phyloP scores from a whole-genome alignment of 2,329 filamentous ascomycete genomes.

The Alternaria postmessia region DNA sequence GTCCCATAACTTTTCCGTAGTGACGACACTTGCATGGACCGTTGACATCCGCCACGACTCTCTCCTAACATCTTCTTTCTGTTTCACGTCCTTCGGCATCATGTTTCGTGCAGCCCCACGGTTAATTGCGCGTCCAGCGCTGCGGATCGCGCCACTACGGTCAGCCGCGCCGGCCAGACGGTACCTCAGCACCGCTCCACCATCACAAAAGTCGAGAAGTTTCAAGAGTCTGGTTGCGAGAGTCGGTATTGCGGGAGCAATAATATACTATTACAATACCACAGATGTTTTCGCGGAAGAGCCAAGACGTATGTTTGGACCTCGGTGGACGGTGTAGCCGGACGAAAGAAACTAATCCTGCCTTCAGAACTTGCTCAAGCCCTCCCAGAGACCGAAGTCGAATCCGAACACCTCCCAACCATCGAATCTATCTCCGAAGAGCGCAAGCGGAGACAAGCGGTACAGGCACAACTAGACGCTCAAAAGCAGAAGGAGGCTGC shows the following conservation, averaged over 20 bases:
- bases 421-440: constrained; percentile 56
- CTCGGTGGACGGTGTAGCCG: not conserved
- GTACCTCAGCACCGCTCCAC: constrained; percentile 66
- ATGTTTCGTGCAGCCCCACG: constrained; percentile 65
- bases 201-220: constrained; percentile 73
- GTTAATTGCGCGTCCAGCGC: constrained; percentile 47
- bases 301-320: constrained; percentile 67
- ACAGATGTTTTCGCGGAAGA: constrained; percentile 87
- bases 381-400: constrained; percentile 52
- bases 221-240: constrained; percentile 81
- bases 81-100: constrained; percentile 29
- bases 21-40: constrained; percentile 21
- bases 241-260: constrained; percentile 77
- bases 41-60: constrained; percentile 26
- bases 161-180: constrained; percentile 51
- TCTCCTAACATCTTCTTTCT: constrained; percentile 26
- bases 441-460: constrained; percentile 46
- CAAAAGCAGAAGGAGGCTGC: constrained; percentile 33
- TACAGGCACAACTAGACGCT: constrained; percentile 42
- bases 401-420: constrained; percentile 54
- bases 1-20: constrained; percentile 28
- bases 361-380: constrained; percentile 34
- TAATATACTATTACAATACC: constrained; percentile 94
- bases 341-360: constrained; percentile 6
- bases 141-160: constrained; percentile 51